Conservation (phyloP, 768 basidiomycete species). For the Auricularia auricula-judae region DNA sequence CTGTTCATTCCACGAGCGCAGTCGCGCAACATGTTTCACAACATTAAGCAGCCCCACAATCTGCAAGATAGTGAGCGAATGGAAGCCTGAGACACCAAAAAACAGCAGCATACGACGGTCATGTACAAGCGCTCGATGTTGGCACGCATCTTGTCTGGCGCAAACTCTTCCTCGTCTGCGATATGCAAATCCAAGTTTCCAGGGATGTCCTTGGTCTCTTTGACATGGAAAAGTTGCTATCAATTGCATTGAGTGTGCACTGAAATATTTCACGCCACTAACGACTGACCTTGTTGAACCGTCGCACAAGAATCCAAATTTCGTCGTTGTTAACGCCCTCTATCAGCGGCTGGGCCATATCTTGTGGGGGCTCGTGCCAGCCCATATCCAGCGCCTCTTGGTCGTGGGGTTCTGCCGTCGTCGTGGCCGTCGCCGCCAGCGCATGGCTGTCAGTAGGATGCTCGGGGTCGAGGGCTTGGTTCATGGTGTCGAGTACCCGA, state of each 20-base stretch:
- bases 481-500: background rate
- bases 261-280: slow-evolving; percentile 1
- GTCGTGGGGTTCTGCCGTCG: background rate
- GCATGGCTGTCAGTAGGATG: background rate
- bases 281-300: slow-evolving; percentile 28
- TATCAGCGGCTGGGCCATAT: slow-evolving; percentile 19
- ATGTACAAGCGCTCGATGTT: slow-evolving; percentile 31
- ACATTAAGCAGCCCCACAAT: slow-evolving; percentile 21
- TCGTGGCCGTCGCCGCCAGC: background rate
- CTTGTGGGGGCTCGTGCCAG: slow-evolving; percentile 6
- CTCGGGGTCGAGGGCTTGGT: background rate
- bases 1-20: slow-evolving; percentile 31
- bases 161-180: slow-evolving; percentile 28
- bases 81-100: background rate
- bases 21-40: slow-evolving; percentile 25
- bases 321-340: slow-evolving; percentile 29
- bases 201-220: slow-evolving; percentile 17
- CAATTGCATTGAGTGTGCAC: background rate
- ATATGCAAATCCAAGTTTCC: slow-evolving; percentile 29
- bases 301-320: slow-evolving; percentile 25
- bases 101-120: slow-evolving; percentile 13
- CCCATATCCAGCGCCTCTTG: background rate
- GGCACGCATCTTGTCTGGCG: slow-evolving; percentile 30
- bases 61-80: background rate
- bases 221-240: slow-evolving; percentile 29